Base-by-base conservation (phyloP, 2,329 filamentous ascomycete genomes). In the Mariannaea sp. region DNA sequence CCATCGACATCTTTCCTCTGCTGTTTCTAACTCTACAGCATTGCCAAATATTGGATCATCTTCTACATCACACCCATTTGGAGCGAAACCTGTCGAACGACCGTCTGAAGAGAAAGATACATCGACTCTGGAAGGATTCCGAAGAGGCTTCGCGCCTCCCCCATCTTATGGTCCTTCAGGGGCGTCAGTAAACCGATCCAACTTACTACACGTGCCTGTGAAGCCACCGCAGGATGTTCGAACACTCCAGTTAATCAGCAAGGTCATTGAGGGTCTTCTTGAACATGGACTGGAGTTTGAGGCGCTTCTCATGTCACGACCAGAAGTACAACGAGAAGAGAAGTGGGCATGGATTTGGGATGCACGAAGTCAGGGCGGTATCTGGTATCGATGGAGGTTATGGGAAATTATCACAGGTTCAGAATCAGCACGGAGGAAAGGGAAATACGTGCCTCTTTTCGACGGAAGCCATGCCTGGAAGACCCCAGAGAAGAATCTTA, bases 341-440 rank as follows among this genome's bases (percentile, higher is more conserved):
- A 92, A 88, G 60, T 97, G 93, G 86, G 89, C 92, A 0, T 99
- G 92, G 89, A 78, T 99, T 5, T 99, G 90, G 87, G 88, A 97
- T 70, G 82, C 92, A 16, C 82, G 86, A 60, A 92, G 86, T 65
- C 78, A 81, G 57, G 92, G 85, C 20, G 93, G 88, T 13, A 83
- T 95, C 13, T 99, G 92, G 82, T 97, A 97, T 71, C 86, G 94
- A 36, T 97, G 91, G 89, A 85, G 90, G 38, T 68, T 97, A 38
- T 97, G 92, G 89, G 86, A 94, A 63, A 80, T 93, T 7, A 77
- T 93, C n/a, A 92, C 89, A 1, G 86, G 86, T 4, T 79, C 80
- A 1, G 76, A 80, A 35, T 68, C 75, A 3, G 73, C 71, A 13
- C 69, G 70, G 12, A 73, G 75, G 3, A 76, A 78, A 60, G 76